Conservation (phyloP, 495 filamentous ascomycete genomes). For the Zalerion maritima region DNA sequence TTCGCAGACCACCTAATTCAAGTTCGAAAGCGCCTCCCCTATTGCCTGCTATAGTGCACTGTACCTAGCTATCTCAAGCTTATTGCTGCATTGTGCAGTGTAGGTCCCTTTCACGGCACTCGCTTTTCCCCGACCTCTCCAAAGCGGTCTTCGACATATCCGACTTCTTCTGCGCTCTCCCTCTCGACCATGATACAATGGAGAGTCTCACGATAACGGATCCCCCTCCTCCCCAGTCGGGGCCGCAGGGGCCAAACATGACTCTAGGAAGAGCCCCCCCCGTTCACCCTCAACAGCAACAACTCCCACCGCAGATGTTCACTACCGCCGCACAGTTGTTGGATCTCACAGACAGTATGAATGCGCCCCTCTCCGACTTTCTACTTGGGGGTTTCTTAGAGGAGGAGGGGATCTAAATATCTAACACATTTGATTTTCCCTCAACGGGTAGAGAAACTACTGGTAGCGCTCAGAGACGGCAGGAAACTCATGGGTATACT, state of each 20-base stretch:
- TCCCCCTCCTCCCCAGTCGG: constrained; percentile 17
- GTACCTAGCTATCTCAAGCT: not conserved
- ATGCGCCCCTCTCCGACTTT: not conserved
- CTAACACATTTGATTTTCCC: constrained; percentile 1
- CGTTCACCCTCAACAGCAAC: constrained; percentile 31
- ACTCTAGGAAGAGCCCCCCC: constrained; percentile 15
- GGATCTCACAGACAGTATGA: constrained; percentile 91
- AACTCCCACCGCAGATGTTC: constrained; percentile 84
- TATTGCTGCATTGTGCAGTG: constrained; percentile 3
- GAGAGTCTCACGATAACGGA: constrained; percentile 33
- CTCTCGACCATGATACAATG: constrained; percentile 22
- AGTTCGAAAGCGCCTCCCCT: too few species aligned
- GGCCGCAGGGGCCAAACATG: constrained; percentile 9
- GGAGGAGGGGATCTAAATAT: not conserved
- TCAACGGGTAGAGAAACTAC: constrained; percentile 89
- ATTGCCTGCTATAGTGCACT: too few species aligned
- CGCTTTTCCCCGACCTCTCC: constrained; percentile 2
- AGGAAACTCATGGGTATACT: constrained; percentile 85
- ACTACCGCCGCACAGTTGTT: constrained; percentile 90
- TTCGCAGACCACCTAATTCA: too few species aligned
- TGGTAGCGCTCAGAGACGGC: constrained; percentile 80
- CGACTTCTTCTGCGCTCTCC: constrained; percentile 8
- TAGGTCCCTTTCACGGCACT: constrained; percentile 1
- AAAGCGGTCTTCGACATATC: not conserved
- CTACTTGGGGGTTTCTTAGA: not conserved